Conservation (phyloP, 345 rosid species). For the Acer campestre region DNA sequence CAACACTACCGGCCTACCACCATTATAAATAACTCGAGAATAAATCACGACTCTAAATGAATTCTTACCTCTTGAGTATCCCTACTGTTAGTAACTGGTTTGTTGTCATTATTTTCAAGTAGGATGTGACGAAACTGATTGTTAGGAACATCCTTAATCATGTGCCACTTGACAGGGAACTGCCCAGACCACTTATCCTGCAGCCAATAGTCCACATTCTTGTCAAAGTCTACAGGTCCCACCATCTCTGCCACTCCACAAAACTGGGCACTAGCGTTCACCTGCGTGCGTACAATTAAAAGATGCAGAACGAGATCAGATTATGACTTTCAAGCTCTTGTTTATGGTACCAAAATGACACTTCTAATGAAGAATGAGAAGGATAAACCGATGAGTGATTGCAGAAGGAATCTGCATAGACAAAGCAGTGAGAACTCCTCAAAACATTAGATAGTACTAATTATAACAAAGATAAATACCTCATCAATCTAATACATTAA, state of each 20-base stretch:
- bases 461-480: not conserved
- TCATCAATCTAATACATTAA: not conserved
- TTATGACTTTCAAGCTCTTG: not conserved
- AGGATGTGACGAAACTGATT: conserved; percentile 76
- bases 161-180: conserved; percentile 83
- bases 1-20: not conserved
- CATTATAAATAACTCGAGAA: not conserved
- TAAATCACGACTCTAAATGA: conserved; percentile 4
- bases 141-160: conserved; percentile 88
- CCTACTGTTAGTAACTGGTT: conserved; percentile 90
- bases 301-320: not conserved
- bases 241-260: conserved; percentile 92
- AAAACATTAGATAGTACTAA: not conserved
- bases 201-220: conserved; percentile 84
- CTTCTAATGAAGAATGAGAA: not conserved
- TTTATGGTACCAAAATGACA: not conserved
- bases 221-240: conserved; percentile 82
- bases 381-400: not conserved
- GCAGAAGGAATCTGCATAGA: not conserved
- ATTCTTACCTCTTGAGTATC: conserved; percentile 85
- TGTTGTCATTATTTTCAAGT: conserved; percentile 77
- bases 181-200: conserved; percentile 93
- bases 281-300: conserved; percentile 42
- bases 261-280: conserved; percentile 84
- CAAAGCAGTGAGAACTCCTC: not conserved